These are phyloP conservation scores for Phascolomyces articulosus DNA, from an alignment of 371 early-diverging fungal species.

Conservation along the genomic window DNA sequence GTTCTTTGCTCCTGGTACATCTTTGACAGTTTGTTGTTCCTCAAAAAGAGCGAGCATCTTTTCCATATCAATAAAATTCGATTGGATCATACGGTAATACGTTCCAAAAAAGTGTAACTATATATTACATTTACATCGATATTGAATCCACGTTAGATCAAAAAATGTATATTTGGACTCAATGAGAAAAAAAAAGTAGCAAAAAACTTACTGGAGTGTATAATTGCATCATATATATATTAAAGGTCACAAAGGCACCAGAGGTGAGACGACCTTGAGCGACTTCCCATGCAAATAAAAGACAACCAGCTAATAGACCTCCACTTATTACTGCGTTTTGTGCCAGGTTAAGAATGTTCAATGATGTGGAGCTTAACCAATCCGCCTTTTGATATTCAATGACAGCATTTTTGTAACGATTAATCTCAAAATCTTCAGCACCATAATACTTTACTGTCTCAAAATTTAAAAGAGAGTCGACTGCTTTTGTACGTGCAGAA, in stretches of 20 bases:
- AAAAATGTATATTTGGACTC: too few species aligned
- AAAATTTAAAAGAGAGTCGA: slow-evolving; percentile 94
- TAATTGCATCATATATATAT: slow-evolving; percentile 83
- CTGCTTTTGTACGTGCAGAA: slow-evolving; percentile 74
- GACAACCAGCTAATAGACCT: slow-evolving; percentile 77
- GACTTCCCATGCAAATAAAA: slow-evolving; percentile 82
- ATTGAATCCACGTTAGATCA: too few species aligned
- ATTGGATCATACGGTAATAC: slow-evolving; percentile 65
- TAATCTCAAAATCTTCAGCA: slow-evolving; percentile 79
- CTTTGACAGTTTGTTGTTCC: slow-evolving; percentile 70
- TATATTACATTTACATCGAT: too few species aligned
- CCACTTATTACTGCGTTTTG: slow-evolving; percentile 86
- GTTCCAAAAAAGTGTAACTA: slow-evolving; percentile 48
- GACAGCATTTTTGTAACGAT: slow-evolving; percentile 77
- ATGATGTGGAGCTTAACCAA: slow-evolving; percentile 66
- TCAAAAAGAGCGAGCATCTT: slow-evolving; percentile 88
- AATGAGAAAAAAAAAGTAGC: too few species aligned
- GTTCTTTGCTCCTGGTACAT: slow-evolving; percentile 56
- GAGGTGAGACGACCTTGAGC: slow-evolving; percentile 70
- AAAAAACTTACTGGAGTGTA: slow-evolving; percentile 63
- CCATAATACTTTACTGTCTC: slow-evolving; percentile 95
- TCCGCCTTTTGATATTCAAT: slow-evolving; percentile 83
- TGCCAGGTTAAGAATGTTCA: slow-evolving; percentile 80
- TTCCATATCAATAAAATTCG: slow-evolving; percentile 95
- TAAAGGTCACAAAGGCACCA: slow-evolving; percentile 88